Conservation (phyloP, 108 stramenopile genomes). For the Skeletonema grethae region DNA sequence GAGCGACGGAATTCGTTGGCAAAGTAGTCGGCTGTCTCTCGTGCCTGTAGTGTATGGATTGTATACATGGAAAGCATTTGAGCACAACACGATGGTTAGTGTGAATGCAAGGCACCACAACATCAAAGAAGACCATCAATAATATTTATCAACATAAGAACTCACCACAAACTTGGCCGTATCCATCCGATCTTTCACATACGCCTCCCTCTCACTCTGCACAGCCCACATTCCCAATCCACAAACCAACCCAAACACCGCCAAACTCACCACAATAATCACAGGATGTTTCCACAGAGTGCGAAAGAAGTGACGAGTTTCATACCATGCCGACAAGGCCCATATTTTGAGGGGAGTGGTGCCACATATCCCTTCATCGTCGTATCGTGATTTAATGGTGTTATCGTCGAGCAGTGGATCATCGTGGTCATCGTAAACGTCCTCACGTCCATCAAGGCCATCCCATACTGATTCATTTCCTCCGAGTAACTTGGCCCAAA, state of each 20-base stretch:
- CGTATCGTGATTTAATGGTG: not conserved
- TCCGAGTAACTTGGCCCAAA: constrained; percentile 17
- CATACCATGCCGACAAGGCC: constrained; percentile 7
- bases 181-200: constrained; percentile 22
- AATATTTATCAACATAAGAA: not conserved
- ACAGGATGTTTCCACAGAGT: constrained; percentile 18
- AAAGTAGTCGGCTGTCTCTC: constrained; percentile 33
- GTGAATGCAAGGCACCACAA: too few relatives aligned
- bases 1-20: constrained; percentile 28
- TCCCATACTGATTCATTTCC: constrained; percentile 14
- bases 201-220: not conserved
- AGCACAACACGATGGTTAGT: too few relatives aligned
- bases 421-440: not conserved
- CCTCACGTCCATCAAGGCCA: not conserved
- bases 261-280: constrained; percentile 10
- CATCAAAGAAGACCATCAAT: not conserved
- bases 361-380: not conserved
- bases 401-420: not conserved
- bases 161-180: constrained; percentile 33
- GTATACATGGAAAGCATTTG: too few relatives aligned
- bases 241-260: constrained; percentile 15
- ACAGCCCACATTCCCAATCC: constrained; percentile 29
- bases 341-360: not conserved
- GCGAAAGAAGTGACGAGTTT: constrained; percentile 12
- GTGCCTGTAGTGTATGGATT: constrained; percentile 3